A percentile compares a stretch with the other conserved stretches of the same genome.
phyloP scores from a whole-genome alignment of 2,329 filamentous ascomycete genomes.

The Mollisia scopiformis region DNA sequence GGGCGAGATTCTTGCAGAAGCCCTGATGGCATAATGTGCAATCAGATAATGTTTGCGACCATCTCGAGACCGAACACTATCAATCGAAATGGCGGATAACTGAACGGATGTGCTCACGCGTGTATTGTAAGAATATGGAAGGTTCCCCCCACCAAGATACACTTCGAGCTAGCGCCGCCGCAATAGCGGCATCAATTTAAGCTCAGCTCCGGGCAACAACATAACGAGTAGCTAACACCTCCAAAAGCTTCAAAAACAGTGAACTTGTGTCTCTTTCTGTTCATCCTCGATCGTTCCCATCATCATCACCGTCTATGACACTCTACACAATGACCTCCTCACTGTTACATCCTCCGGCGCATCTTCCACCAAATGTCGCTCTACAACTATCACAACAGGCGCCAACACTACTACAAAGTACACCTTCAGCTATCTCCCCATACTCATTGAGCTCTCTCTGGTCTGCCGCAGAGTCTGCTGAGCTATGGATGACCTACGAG shows the following conservation, averaged over 20 bases:
- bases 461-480: slow-evolving; percentile 68
- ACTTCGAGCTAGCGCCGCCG: background rate
- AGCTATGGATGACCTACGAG: slow-evolving; percentile 85
- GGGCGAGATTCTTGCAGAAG: background rate
- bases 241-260: background rate
- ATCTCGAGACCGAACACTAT: background rate
- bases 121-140: background rate
- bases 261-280: background rate
- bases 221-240: too few species aligned
- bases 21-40: slow-evolving; percentile 1
- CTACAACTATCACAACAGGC: slow-evolving; percentile 64
- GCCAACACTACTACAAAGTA: slow-evolving; percentile 56
- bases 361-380: slow-evolving; percentile 58
- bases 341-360: slow-evolving; percentile 58
- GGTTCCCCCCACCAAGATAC: background rate
- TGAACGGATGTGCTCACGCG: background rate
- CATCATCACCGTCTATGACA: background rate
- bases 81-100: background rate
- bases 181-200: background rate
- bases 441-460: slow-evolving; percentile 57
- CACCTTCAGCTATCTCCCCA: slow-evolving; percentile 56
- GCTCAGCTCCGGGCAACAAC: background rate
- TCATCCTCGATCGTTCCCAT: background rate
- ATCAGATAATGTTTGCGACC: background rate
- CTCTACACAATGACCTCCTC: slow-evolving; percentile 50